These are phyloP conservation scores for Dinochytrium kinnereticum DNA, from an alignment of 371 early-diverging fungal genomes.

Conservation along the genomic window DNA sequence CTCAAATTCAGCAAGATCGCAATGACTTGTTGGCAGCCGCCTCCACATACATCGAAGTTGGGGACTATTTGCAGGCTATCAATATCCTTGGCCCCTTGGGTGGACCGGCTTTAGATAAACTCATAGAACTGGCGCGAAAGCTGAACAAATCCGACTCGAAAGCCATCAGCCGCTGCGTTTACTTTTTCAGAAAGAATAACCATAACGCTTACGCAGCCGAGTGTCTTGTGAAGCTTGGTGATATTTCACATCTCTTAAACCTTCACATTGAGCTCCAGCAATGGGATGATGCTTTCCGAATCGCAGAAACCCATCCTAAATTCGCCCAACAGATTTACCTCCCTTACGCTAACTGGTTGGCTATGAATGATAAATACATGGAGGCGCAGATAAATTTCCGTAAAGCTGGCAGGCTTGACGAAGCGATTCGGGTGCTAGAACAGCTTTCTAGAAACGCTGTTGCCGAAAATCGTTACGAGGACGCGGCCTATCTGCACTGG, in stretches of 20 bases:
- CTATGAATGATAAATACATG: conserved; percentile 50
- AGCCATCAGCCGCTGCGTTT: conserved; percentile 48
- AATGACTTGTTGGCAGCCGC: conserved; percentile 61
- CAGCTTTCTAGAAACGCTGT: conserved; percentile 51
- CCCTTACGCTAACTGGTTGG: conserved; percentile 60
- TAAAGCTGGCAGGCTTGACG: conserved; percentile 55
- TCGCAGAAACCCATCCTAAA: conserved; percentile 54
- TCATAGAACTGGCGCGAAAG: conserved; percentile 52
- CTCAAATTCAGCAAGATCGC: conserved; percentile 53
- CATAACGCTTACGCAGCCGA: conserved; percentile 51
- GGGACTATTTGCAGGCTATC: conserved; percentile 59
- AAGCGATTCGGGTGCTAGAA: conserved; percentile 53
- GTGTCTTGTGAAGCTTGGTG: conserved; percentile 52
- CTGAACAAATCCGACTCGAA: conserved; percentile 49
- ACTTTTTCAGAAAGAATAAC: conserved; percentile 49
- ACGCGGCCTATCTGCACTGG: conserved; percentile 55
- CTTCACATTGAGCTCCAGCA: conserved; percentile 52
- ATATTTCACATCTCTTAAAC: conserved; percentile 46
- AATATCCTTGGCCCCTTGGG: conserved; percentile 54
- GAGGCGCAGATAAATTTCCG: conserved; percentile 57
- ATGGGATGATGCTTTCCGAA: conserved; percentile 60
- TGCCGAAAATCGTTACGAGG: conserved; percentile 49
- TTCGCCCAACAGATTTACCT: conserved; percentile 45
- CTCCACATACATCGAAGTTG: conserved; percentile 55
- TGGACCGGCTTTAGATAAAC: conserved; percentile 42